These are phyloP conservation scores for Chrysoporthe cubensis DNA, from an alignment of 2,329 filamentous ascomycete species.

Conservation along the genomic window DNA sequence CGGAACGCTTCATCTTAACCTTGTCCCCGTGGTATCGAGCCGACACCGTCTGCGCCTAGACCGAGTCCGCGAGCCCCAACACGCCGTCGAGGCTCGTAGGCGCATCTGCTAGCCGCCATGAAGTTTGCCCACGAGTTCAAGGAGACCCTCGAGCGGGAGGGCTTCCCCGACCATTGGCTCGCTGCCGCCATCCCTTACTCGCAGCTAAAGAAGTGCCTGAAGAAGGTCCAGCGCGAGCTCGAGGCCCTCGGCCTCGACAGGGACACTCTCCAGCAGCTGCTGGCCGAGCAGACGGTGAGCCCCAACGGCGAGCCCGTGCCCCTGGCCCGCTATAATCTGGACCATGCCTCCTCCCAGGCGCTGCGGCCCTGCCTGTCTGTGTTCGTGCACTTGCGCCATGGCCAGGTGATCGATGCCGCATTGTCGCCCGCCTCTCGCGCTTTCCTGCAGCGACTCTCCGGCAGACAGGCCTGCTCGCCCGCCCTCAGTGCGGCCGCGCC, in stretches of 20 bases:
- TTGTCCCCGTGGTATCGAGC: not conserved
- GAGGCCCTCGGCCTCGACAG: conserved; percentile 71
- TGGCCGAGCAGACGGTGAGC: conserved; percentile 54
- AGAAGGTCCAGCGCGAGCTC: conserved; percentile 75
- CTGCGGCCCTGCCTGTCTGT: conserved; percentile 74
- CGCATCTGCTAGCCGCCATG: conserved; percentile 53
- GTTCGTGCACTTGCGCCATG: conserved; percentile 68
- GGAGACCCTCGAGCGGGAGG: conserved; percentile 69
- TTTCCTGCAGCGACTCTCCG: conserved; percentile 65
- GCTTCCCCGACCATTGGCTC: conserved; percentile 74
- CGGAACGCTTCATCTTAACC: not conserved
- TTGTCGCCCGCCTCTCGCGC: conserved; percentile 67
- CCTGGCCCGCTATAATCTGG: conserved; percentile 55
- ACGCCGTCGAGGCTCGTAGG: not conserved
- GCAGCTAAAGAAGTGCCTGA: conserved; percentile 87
- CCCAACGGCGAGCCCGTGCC: conserved; percentile 41
- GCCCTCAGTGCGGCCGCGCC: conserved; percentile 1
- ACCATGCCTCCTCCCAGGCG: conserved; percentile 43
- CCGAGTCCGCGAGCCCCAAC: not conserved
- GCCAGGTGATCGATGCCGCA: conserved; percentile 69
- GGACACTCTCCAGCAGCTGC: conserved; percentile 68
- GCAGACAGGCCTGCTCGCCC: conserved; percentile 40
- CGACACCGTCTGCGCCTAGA: not conserved
- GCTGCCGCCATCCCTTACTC: conserved; percentile 81
- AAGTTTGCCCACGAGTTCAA: conserved; percentile 85